Evolutionary conservation across 2,329 filamentous ascomycete genomes (phyloP), one percentile per base, ranked within the genome.

Genomic region (Rachicladosporium sp.): DNA sequence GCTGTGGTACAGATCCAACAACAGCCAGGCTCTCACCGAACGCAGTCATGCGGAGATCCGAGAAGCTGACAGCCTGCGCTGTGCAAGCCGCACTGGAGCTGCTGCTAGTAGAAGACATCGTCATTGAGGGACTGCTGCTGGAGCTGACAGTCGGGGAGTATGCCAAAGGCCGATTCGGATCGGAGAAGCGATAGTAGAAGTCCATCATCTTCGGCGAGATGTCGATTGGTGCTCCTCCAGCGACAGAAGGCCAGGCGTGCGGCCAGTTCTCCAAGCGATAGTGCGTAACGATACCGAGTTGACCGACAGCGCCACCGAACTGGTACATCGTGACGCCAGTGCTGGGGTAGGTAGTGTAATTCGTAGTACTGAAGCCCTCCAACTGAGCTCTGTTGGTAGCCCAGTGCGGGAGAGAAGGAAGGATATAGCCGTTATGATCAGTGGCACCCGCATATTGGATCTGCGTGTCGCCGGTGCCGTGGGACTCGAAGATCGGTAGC

Each of bases 21-120:
- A 87, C 57, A 56, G 77, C 81, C 52, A 87, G 68, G 4, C 68
- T 76, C 55, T 85, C 68, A 3, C 80, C 80, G 34, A 56, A 27
- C 2, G 5, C 7, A 2, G 7, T 27, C 4, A 7, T 27, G 6
- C 23, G 5, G 2, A 27, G 23, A 27, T 27, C 23, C 8, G 23
- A 27, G 7, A 27, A 27, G 23, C 23, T 27, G 7, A 27, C 23
- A 8, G 23, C 23, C 23, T 27, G 23, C 6, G 23, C 23, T 3
- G 23, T 27, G 23, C 23, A 27, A 27, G 23, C 23, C 7, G 23
- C 23, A 7, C 23, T 27, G 7, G 23, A 27, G 23, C 23, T 27
- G 23, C 23, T 27, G 23, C 23, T 27, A 7, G 23, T 27, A 27
- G 31, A 29, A 13, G 36, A 38, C 12, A 34, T 41, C 9, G 34